Percentiles rank a stretch among this genome's conserved stretches.
These are phyloP conservation scores for Fusarium brachygibbosum DNA, from an alignment of 2,329 filamentous ascomycete genomes.

Conservation along the genomic window DNA sequence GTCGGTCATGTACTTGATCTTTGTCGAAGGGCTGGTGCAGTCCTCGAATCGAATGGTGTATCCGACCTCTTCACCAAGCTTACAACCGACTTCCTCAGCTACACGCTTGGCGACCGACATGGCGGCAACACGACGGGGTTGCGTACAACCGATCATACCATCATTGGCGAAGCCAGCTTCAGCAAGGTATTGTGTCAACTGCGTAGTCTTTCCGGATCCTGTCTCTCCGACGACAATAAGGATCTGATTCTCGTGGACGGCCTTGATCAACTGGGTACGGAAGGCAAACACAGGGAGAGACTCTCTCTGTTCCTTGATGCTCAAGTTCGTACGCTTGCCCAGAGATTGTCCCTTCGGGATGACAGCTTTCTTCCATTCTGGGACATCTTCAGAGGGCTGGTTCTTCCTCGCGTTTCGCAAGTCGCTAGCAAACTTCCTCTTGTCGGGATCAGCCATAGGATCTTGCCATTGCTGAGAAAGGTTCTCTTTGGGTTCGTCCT, in stretches of 20 bases:
- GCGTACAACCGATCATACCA: slow-evolving; percentile 95
- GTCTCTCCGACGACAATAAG: slow-evolving; percentile 98
- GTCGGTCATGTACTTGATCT: slow-evolving; percentile 99
- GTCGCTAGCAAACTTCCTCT: slow-evolving; percentile 90
- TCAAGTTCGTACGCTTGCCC: slow-evolving; percentile 89
- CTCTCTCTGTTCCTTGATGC: slow-evolving; percentile 95
- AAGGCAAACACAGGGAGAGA: slow-evolving; percentile 91
- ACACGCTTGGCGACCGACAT: slow-evolving; percentile 99
- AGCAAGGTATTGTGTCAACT: slow-evolving; percentile 93
- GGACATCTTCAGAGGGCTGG: slow-evolving; percentile 75
- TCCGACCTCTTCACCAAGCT: slow-evolving; percentile 91
- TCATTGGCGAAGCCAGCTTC: slow-evolving; percentile 90
- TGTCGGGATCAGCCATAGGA: slow-evolving; percentile 89
- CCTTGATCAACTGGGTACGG: slow-evolving; percentile 87
- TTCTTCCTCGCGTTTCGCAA: slow-evolving; percentile 76
- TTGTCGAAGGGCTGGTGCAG: slow-evolving; percentile 86
- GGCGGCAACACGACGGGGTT: slow-evolving; percentile 95
- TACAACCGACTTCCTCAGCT: slow-evolving; percentile 92
- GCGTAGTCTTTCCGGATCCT: slow-evolving; percentile 96
- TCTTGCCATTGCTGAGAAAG: slow-evolving; percentile 95
- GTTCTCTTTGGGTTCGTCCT: slow-evolving; percentile 84
- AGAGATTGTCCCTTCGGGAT: slow-evolving; percentile 83
- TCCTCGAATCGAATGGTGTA: slow-evolving; percentile 99
- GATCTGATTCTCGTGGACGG: slow-evolving; percentile 88
- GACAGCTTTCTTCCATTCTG: slow-evolving; percentile 92